These are phyloP conservation scores for Pterocarpus macrocarpus DNA, from an alignment of 306 rosid species.

Conservation along the genomic window DNA sequence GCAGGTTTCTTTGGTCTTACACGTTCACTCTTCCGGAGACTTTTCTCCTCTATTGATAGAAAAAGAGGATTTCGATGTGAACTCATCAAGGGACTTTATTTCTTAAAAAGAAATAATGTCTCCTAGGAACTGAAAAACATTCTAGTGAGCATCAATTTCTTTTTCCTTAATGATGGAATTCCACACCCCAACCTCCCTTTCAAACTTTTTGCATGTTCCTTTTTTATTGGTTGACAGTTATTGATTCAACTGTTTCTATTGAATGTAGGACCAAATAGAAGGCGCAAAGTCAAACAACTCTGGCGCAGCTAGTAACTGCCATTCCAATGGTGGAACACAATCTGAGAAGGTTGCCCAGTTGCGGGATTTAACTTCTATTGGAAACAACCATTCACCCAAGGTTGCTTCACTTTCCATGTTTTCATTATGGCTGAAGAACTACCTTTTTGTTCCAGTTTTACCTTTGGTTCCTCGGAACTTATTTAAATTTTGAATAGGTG, in stretches of 20 bases:
- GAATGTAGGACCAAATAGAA: conserved; percentile 66
- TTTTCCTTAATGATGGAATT: conserved; percentile 50
- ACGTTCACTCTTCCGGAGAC: conserved; percentile 45
- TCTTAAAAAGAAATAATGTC: conserved; percentile 21
- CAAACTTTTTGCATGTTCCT: not conserved
- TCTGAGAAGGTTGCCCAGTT: conserved; percentile 48
- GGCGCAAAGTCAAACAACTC: conserved; percentile 52
- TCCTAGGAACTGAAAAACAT: conserved; percentile 43
- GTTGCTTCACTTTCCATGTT: conserved; percentile 50
- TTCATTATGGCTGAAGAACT: not conserved
- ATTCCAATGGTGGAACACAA: conserved; percentile 53
- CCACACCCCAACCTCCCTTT: conserved; percentile 8
- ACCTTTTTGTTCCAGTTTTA: conserved; percentile 20
- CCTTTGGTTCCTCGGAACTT: conserved; percentile 7
- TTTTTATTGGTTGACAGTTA: conserved; percentile 31
- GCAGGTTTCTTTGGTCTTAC: conserved; percentile 48
- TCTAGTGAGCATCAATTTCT: conserved; percentile 56
- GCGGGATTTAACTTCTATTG: conserved; percentile 53
- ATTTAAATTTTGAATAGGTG: conserved; percentile 58
- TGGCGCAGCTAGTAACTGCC: conserved; percentile 41
- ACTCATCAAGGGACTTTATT: conserved; percentile 47
- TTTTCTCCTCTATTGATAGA: conserved; percentile 40
- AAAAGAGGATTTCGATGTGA: conserved; percentile 50
- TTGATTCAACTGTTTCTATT: conserved; percentile 35
- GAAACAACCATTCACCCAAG: conserved; percentile 67